Evolutionary conservation across 2,329 filamentous ascomycete genomes (phyloP), one percentile per base, ranked within the genome.

Genomic region (Furcasterigmium furcatum): DNA sequence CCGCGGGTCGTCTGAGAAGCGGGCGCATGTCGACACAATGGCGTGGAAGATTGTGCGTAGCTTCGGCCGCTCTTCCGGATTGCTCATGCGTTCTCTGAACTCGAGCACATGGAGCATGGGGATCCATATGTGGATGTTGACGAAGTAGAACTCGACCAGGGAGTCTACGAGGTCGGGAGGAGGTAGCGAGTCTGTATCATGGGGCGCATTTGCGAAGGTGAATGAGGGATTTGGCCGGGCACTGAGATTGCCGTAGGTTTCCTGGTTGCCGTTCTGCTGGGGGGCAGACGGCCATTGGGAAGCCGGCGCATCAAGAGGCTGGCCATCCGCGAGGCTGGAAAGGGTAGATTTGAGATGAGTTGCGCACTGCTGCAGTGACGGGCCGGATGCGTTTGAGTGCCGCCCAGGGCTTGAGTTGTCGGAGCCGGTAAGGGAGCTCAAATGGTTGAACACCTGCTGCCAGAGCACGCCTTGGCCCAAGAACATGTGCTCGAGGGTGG

Each of bases 111-210:
- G 64, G 9, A 67, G 43, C 42, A 67, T 64, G 5, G 63, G 64
- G 12, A 68, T 67, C 61, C 65, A 71, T 2, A 66, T 66, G 41
- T 71, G 67, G 1, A 70, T 57, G 3, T 56, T 46, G 1, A 47
- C 45, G 35, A 70, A 68, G 48, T 70, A 70, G 2, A 61, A 56
- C 2, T 65, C 60, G 13, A 66, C 55, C 8, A 66, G 51, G 6
- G 52, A 48, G 22, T 61, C 59, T 5, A 70, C 55, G 1, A 70
- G 54, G 12, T 66, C 58, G 5, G 59, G 55, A 5, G 62, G 51
- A 5, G 64, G 47, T 3, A 55, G 51, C 9, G 46, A 24, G 22
- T 19, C 22, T 20, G 39, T 21, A 18, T 49, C 24, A 5, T 40
- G 18, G 32, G n/a, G n/a, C n/a, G n/a, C n/a, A n/a, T n/a, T n/a